Evolutionary conservation across 176 grass and related monocot species (phyloP), one percentile per base, ranked within the genome.

Genomic region (Canna indica): DNA sequence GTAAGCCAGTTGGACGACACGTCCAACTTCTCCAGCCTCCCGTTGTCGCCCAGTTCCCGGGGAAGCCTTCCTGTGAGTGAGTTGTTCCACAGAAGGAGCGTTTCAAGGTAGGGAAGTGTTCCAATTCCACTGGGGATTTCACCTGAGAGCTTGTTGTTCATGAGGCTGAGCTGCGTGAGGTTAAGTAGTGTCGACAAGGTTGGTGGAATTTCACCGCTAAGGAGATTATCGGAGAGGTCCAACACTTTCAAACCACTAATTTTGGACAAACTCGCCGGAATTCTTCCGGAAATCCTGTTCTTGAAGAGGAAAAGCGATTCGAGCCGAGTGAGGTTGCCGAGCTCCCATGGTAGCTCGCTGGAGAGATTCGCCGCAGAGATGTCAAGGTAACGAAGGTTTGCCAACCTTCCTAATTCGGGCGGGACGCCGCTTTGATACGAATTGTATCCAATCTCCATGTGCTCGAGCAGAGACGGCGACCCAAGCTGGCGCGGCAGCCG

Each of bases 81-180:
- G 81, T 97, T 97, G 83, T 97, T 97, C 93, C 93, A 97, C 13
- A 97, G 80, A 68, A 87, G 84, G 7, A 97, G 78, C 73, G 75
- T 84, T 79, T 91, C 75, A 45, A 97, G 88, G 60, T 74, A 81
- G 10, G 83, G 83, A 1, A 97, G 78, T 18, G 41, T 41, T 14
- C 88, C 84, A 60, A 97, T 77, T 35, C 77, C 70, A 5, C 50
- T 28, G 14, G 93, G 93, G 73, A 97, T 73, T 8, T 62, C 26
- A 28, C 89, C 86, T 39, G 89, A 83, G 36, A 96, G 80, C 54
- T 38, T 25, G 86, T 97, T 97, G 75, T 75, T 69, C 88, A 92
- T 90, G 78, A 97, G 86, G 67, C 88, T 92, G 50, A 97, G 69
- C 46, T 81, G 72, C 0, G 86, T 97, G 70, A 97, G 83, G 64